Evolutionary conservation across 805 yeast genomes (phyloP).

Genomic region (Myxozyma nipponensis): DNA sequence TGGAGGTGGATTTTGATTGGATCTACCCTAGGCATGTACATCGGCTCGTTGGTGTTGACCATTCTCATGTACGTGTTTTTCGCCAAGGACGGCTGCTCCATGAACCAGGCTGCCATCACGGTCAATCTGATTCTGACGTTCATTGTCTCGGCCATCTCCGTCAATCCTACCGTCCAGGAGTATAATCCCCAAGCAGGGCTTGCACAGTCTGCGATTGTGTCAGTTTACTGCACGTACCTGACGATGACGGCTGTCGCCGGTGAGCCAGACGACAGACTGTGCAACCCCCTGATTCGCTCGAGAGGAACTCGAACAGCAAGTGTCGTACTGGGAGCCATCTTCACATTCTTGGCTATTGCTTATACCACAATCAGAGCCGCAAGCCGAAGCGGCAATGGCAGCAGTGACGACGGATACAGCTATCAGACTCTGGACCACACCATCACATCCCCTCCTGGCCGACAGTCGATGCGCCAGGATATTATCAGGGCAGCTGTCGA

Average conservation of each 20-base stretch:
- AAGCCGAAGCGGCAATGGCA: slow-evolving; percentile 50
- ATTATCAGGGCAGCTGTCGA: slow-evolving; percentile 94
- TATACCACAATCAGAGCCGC: slow-evolving; percentile 98
- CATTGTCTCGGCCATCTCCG: slow-evolving; percentile 63
- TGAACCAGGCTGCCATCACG: slow-evolving; percentile 85
- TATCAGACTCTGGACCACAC: slow-evolving; percentile 19
- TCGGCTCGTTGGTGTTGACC: slow-evolving; percentile 67
- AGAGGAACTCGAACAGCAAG: slow-evolving; percentile 86
- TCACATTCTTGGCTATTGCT: slow-evolving; percentile 92
- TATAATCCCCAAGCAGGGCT: slow-evolving; percentile 92
- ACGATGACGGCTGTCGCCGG: slow-evolving; percentile 90
- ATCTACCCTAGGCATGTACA: slow-evolving; percentile 83
- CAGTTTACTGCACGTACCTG: slow-evolving; percentile 86
- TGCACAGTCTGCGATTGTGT: slow-evolving; percentile 95
- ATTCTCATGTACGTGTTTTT: slow-evolving; percentile 77
- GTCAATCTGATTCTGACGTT: slow-evolving; percentile 66
- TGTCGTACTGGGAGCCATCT: slow-evolving; percentile 82
- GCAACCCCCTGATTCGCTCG: slow-evolving; percentile 89
- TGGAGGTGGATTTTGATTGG: slow-evolving; percentile 83
- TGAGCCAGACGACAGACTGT: slow-evolving; percentile 89
- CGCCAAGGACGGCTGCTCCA: slow-evolving; percentile 73
- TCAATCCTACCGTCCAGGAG: slow-evolving; percentile 83
- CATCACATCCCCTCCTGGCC: slow-evolving; percentile 47
- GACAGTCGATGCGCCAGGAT: slow-evolving; percentile 75
- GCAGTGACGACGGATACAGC: slow-evolving; percentile 33